Evolutionary conservation across 169 alveolate species (phyloP), one percentile per base, ranked within the genome.

Genomic region (Plasmodium berghei): DNA sequence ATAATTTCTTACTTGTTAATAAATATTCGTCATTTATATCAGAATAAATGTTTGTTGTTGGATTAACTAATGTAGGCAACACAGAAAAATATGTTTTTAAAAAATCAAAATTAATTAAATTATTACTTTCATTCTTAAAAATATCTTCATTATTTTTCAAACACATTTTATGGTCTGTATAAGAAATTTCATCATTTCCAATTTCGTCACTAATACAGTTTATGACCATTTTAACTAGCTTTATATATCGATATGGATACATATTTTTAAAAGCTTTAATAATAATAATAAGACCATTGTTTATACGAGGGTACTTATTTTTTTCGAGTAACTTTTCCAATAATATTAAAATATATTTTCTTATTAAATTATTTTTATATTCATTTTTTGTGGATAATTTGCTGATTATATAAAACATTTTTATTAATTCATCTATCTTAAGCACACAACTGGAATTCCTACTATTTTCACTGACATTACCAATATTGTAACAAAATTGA

Each of bases 171-270:
- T 28, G 40, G 40, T 28, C 40, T 28, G 3, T 28, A 28, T 28
- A 28, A 28, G 40, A 28, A 28, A 28, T 28, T 28, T 28, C 3
- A 28, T 28, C 1, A 2, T n/a, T n/a, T 56, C 10, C 18, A 10
- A 55, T 6, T 18, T 34, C 12, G 9, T 52, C 40, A 45, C 9
- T 8, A 42, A 73, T 58, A 12, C 14, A 14, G 5, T 45, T 58
- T 16, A 73, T 67, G 54, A 49, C 28, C 4, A 18, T 66, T 16
- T 67, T 70, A 26, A 66, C 28, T 59, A 83, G 69, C n/a, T 20
- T 55, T 59, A 48, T 49, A 24, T 83, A 67, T 0, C 90, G 55
- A 71, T 83, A 67, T 9, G 90, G 90, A 24, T 67, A 67, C 90
- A 83, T 83, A 67, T 54, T 67, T 42, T 67, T 83, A 67, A 83